Evolutionary conservation across 805 yeast genomes (phyloP).

Genomic region (Yamadazyma tumulicola): DNA sequence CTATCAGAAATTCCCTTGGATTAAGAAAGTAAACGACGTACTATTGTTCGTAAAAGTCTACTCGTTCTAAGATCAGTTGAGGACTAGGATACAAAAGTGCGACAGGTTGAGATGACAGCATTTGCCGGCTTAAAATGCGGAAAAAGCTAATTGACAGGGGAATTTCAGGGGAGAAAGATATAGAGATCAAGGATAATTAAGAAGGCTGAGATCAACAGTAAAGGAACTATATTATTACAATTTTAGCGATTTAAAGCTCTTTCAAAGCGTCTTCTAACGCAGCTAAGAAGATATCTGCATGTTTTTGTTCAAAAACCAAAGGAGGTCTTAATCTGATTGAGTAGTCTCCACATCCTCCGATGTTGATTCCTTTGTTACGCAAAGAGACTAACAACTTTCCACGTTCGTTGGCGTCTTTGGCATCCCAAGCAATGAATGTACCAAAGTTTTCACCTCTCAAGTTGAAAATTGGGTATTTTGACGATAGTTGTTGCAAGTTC

Average conservation of each 20-base stretch:
- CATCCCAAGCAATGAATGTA: conserved; percentile 65
- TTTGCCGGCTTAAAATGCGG: no score
- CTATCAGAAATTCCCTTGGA: no score
- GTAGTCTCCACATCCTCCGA: conserved; percentile 64
- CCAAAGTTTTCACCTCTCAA: conserved; percentile 64
- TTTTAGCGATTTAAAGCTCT: conserved; percentile 1
- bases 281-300: conserved; percentile 55
- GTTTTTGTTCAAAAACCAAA: conserved; percentile 56
- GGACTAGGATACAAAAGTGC: no score
- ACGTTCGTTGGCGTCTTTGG: conserved; percentile 41
- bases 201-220: no score
- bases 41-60: no score
- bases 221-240: no score
- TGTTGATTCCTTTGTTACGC: conserved; percentile 55
- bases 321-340: conserved; percentile 65
- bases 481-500: conserved; percentile 37
- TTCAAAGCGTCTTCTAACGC: conserved; percentile 30
- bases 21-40: no score
- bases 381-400: conserved; percentile 42
- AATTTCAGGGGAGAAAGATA: no score
- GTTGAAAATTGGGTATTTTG: conserved; percentile 43
- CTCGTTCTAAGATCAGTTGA: no score
- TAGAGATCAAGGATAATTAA: no score
- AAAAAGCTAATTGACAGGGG: no score
- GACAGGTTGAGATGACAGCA: no score